phyloP scores from a whole-genome alignment of 495 filamentous ascomycete species.

The Aspergillus haitiensis region DNA sequence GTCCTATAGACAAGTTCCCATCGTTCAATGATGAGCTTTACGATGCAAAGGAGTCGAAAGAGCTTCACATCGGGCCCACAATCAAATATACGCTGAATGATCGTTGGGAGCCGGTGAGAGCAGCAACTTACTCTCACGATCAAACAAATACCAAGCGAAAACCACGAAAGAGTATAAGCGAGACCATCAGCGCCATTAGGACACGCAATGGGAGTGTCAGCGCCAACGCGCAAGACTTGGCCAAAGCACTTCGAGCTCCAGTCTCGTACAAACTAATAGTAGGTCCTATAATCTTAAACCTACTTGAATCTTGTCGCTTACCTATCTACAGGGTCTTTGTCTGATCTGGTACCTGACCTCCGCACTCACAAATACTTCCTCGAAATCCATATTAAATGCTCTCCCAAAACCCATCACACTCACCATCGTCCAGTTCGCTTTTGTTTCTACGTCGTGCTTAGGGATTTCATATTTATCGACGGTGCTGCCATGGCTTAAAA shows the following conservation, averaged over 20 bases:
- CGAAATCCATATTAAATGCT: constrained; percentile 93
- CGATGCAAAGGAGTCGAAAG: constrained; percentile 29
- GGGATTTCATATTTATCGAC: constrained; percentile 70
- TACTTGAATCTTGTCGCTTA: constrained; percentile 19
- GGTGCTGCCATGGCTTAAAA: constrained; percentile 65
- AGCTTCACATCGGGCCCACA: constrained; percentile 29
- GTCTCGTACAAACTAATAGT: constrained; percentile 85
- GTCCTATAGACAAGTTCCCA: constrained; percentile 47
- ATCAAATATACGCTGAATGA: constrained; percentile 38
- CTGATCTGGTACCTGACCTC: constrained; percentile 91
- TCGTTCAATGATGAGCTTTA: constrained; percentile 40
- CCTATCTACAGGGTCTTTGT: constrained; percentile 64
- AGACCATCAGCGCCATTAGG: constrained; percentile 78
- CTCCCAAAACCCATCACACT: constrained; percentile 91
- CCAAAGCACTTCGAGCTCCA: constrained; percentile 84
- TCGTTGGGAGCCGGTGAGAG: constrained; percentile 42
- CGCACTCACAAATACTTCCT: constrained; percentile 94
- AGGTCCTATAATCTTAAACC: constrained; percentile 35
- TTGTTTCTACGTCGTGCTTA: constrained; percentile 88
- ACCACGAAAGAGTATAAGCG: constrained; percentile 79
- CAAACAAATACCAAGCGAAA: constrained; percentile 55
- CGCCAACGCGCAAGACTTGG: constrained; percentile 90
- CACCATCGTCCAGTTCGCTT: constrained; percentile 91
- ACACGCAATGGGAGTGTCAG: constrained; percentile 78
- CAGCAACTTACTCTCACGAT: constrained; percentile 34